Evolutionary conservation across 2,329 filamentous ascomycete genomes (phyloP), one percentile per base, ranked within the genome.

Genomic region (Aspergillus hiratsukae): DNA sequence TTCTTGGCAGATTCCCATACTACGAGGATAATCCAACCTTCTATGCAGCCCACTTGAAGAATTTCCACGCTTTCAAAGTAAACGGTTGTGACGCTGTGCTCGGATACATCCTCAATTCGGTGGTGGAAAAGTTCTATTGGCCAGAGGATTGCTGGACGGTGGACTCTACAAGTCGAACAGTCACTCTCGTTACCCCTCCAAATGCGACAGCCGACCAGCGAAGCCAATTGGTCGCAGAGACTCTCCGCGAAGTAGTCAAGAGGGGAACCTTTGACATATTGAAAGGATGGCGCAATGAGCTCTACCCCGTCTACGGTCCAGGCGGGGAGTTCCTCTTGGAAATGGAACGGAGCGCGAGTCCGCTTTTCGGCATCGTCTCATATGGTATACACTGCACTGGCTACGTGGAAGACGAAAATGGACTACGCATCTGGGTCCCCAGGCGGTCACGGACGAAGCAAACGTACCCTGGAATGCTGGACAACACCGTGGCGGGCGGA

Each of bases 401-500:
- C 4, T 96, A 89, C 66, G 81, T 88, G 25, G 72, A 76, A 23
- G 77, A 80, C 41, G 72, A 71, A 29, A 66, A 75, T 52, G 87
- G 86, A 19, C 75, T 96, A 48, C 87, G 85, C 67, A 80, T 99
- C 43, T 97, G 94, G 93, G 84, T 96, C 1, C 89, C 94, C 3
- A 83, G 87, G 48, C 82, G 94, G 9, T 84, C 91, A 11, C 80
- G 79, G 51, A 83, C 79, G 57, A 99, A 97, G 78, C 85, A 89
- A 63, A 97, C 91, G 0, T 99, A 93, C 69, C 87, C 88, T 0
- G 83, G 88, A n/a, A 92, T 97, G 80, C 80, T 99, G 62, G 94
- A 99, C 74, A 99, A 97, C 72, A 91, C 91, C 1, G 94, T 96
- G 6, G 94, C 92, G 0, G 90, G 90, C 3, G 90, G 91, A 0